Evolutionary conservation across 106 monocot species (phyloP), one percentile per base, ranked within the genome.

Genomic region (Dendrobium huoshanense): DNA sequence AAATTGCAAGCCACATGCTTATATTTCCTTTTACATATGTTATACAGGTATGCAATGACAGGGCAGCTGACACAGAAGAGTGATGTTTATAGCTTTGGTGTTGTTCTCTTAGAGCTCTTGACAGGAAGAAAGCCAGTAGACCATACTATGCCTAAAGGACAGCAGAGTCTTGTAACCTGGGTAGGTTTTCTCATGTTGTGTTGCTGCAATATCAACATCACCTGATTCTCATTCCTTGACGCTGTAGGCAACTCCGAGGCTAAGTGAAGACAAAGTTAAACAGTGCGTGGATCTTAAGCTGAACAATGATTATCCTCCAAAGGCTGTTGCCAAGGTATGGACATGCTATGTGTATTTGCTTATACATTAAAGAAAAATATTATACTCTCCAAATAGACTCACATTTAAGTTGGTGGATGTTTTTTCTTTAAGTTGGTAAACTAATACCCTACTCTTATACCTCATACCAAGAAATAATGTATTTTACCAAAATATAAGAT

Each of bases 211-310:
- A 42, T 80, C 6, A 45, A 3, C 25, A 77, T 81, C 45, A 61
- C 15, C n/a, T 77, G 45, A 40, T 67, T 27, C 25, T 41, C 4
- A 11, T 78, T 16, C 24, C 29, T 47, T 56, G 15, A 25, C 73
- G 55, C 31, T 75, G 44, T 33, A 92, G 92, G 92, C 92, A 55
- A 92, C 92, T 79, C 92, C 92, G 42, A 87, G 92, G 77, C 51
- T 92, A 40, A 91, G 91, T 61, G 91, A 92, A 84, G 91, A 91
- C 81, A 91, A 91, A 84, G 91, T 92, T 48, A 88, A 85, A 72
- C 93, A 91, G 48, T 88, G 90, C 58, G 88, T 93, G 9, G 93
- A 93, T 84, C 93, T 88, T 13, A 90, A 88, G 58, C 83, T 93
- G 58, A 89, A 88, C 68, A 79, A 89, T 24, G 88, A 90, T 4